Conservation (phyloP, 2,329 filamentous ascomycete genomes). For the Akanthomyces muscarius region DNA sequence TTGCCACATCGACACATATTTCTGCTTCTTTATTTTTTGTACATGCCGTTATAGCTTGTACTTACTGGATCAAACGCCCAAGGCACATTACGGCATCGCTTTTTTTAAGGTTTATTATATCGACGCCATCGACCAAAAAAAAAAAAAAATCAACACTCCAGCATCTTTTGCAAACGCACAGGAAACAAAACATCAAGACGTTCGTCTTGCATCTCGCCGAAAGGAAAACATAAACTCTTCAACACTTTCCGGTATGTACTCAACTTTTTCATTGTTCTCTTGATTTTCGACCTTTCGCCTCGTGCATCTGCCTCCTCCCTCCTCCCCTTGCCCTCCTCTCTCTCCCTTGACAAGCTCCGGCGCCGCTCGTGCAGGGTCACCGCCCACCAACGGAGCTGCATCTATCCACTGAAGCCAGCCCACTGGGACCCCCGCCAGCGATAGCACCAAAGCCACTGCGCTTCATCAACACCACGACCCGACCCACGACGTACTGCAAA, state of each 20-base stretch:
- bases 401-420: not conserved
- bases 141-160: not conserved
- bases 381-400: not conserved
- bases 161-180: not conserved
- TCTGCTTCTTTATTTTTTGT: slow-evolving; percentile 18
- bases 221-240: not conserved
- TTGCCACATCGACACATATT: slow-evolving; percentile 6
- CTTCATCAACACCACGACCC: not conserved
- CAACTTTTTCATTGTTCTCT: not conserved
- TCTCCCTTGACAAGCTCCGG: not conserved
- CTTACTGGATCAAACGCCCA: not conserved
- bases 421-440: not conserved
- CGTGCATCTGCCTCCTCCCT: not conserved
- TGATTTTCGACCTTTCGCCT: not conserved
- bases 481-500: not conserved
- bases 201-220: not conserved
- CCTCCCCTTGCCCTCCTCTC: not conserved
- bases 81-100: not conserved
- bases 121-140: not conserved
- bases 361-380: not conserved
- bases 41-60: slow-evolving; percentile 24
- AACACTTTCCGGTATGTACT: not conserved
- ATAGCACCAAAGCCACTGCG: not conserved
- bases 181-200: not conserved
- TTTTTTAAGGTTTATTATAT: slow-evolving; percentile 5